Percentiles rank a stretch among this genome's conserved stretches.
Conservation (phyloP, 371 early-diverging fungal species). For the Syncephalis plumigaleata region DNA sequence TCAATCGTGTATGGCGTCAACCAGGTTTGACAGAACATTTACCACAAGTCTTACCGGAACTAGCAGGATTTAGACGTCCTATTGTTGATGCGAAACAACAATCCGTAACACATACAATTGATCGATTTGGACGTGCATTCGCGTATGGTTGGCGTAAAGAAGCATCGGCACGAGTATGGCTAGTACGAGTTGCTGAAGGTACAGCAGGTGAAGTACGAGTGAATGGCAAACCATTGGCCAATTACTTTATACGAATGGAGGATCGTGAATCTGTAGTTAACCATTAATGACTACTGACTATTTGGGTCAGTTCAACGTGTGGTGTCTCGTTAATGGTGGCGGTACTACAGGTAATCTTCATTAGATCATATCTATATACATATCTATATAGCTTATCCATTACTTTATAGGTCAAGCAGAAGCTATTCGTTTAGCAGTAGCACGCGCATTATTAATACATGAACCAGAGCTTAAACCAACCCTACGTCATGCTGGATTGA, state of each 20-base stretch:
- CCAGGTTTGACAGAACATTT: background rate
- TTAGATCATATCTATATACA: background rate
- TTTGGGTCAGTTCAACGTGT: slow-evolving; percentile 71
- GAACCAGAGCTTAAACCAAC: slow-evolving; percentile 36
- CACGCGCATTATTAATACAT: slow-evolving; percentile 59
- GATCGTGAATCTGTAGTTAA: slow-evolving; percentile 49
- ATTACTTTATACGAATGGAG: slow-evolving; percentile 50
- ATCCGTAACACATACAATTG: slow-evolving; percentile 25
- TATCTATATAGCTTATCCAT: background rate
- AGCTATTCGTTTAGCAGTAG: slow-evolving; percentile 72
- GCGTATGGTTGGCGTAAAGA: slow-evolving; percentile 77
- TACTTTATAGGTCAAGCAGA: slow-evolving; percentile 53
- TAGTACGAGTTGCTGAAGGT: slow-evolving; percentile 38
- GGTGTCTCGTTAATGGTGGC: slow-evolving; percentile 72
- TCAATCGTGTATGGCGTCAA: slow-evolving; percentile 14
- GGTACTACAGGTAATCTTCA: slow-evolving; percentile 46
- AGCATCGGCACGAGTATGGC: slow-evolving; percentile 57
- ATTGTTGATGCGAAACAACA: slow-evolving; percentile 11
- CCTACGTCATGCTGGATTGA: slow-evolving; percentile 49
- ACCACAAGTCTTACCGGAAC: slow-evolving; percentile 5
- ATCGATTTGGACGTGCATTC: slow-evolving; percentile 60
- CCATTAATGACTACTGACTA: slow-evolving; percentile 53
- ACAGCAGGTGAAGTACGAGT: slow-evolving; percentile 49
- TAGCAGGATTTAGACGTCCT: slow-evolving; percentile 21
- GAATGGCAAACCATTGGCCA: slow-evolving; percentile 59